These are phyloP conservation scores for Capronia coronata DNA, from an alignment of 2,329 filamentous ascomycete genomes.

Conservation along the genomic window DNA sequence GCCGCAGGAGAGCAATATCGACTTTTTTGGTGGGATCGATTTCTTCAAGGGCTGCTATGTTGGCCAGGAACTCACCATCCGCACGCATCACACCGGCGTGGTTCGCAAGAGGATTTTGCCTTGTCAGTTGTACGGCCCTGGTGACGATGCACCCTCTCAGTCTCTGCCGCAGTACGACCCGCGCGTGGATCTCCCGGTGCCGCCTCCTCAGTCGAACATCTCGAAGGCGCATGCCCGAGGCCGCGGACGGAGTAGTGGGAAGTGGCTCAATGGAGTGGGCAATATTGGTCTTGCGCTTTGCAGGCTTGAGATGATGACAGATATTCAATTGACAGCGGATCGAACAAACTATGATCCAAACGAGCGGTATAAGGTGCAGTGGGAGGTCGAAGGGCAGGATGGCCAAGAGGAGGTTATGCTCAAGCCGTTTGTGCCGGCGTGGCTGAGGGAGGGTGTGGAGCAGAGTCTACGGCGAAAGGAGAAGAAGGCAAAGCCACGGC, in stretches of 20 bases:
- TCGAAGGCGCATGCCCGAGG: slow-evolving; percentile 43
- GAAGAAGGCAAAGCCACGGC: slow-evolving; percentile 17
- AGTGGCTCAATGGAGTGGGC: slow-evolving; percentile 70
- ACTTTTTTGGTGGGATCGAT: slow-evolving; percentile 77
- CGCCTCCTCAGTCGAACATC: slow-evolving; percentile 46
- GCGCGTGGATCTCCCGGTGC: slow-evolving; percentile 27
- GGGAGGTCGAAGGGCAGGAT: slow-evolving; percentile 42
- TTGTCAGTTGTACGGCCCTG: slow-evolving; percentile 59
- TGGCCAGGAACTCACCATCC: slow-evolving; percentile 91
- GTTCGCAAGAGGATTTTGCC: slow-evolving; percentile 86
- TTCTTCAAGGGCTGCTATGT: slow-evolving; percentile 97
- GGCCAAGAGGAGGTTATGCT: slow-evolving; percentile 47
- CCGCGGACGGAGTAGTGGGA: slow-evolving; percentile 66
- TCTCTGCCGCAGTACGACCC: slow-evolving; percentile 39
- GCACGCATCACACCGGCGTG: slow-evolving; percentile 88
- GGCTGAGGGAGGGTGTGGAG: slow-evolving; percentile 48
- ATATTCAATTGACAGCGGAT: slow-evolving; percentile 64
- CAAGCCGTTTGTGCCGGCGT: slow-evolving; percentile 78
- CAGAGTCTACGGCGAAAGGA: slow-evolving; percentile 25
- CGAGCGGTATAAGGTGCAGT: slow-evolving; percentile 57
- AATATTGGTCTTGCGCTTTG: slow-evolving; percentile 85
- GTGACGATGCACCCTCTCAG: slow-evolving; percentile 38
- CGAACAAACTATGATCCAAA: slow-evolving; percentile 53
- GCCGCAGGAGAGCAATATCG: slow-evolving; percentile 84
- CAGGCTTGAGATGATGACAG: slow-evolving; percentile 84